A percentile compares a stretch with the other conserved stretches of the same genome.
phyloP scores from a whole-genome alignment of 2,329 filamentous ascomycete genomes.

The Sporothrix luriei region DNA sequence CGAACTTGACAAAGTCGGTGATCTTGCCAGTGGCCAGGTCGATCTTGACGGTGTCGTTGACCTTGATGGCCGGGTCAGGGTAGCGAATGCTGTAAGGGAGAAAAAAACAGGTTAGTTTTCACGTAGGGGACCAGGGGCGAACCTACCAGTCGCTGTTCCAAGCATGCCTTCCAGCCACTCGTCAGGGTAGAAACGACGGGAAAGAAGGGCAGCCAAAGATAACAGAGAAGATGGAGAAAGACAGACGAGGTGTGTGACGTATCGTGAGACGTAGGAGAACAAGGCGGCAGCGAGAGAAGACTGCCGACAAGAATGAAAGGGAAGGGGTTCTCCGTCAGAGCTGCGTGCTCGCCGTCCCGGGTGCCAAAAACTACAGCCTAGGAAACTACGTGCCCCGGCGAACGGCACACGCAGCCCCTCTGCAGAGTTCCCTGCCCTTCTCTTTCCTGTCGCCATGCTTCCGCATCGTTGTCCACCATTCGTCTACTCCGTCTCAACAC shows the following conservation, averaged over 20 bases:
- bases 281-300: background rate
- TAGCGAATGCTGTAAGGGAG: slow-evolving; percentile 81
- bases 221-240: background rate
- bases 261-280: background rate
- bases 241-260: background rate
- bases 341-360: background rate
- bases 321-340: background rate
- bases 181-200: slow-evolving; percentile 33
- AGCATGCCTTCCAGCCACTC: slow-evolving; percentile 38
- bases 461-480: slow-evolving; percentile 27
- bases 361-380: slow-evolving; percentile 24
- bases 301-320: slow-evolving; percentile 34
- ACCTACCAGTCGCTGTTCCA: slow-evolving; percentile 59
- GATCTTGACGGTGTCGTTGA: slow-evolving; percentile 99
- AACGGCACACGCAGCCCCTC: slow-evolving; percentile 10
- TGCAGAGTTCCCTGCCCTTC: slow-evolving; percentile 1
- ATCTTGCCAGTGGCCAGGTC: slow-evolving; percentile 97
- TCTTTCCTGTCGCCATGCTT: background rate
- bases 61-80: slow-evolving; percentile 97
- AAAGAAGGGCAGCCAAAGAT: background rate
- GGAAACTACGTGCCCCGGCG: slow-evolving; percentile 11
- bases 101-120: slow-evolving; percentile 45
- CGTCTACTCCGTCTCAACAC: background rate
- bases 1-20: slow-evolving; percentile 96
- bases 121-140: slow-evolving; percentile 39